Conservation (phyloP, 1,139 yeast species). For the Geotrichum cucujoidarum region DNA sequence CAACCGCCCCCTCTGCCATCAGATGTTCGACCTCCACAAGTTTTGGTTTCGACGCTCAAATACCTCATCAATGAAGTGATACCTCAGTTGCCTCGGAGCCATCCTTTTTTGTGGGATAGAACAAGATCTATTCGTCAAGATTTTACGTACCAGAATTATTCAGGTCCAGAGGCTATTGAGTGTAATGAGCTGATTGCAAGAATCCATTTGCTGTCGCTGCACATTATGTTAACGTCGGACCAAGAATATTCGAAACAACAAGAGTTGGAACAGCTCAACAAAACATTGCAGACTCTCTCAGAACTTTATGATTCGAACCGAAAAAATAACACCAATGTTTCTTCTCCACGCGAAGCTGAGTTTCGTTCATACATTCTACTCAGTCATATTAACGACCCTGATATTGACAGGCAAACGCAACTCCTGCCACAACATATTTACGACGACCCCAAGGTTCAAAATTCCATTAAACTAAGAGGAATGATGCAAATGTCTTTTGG, state of each 20-base stretch:
- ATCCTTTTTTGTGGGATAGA: conserved; percentile 95
- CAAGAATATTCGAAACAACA: conserved; percentile 88
- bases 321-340: conserved; percentile 45
- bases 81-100: conserved; percentile 71
- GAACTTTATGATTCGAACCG: conserved; percentile 84
- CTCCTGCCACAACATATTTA: conserved; percentile 56
- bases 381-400: conserved; percentile 79
- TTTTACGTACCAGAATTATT: conserved; percentile 89
- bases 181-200: conserved; percentile 91
- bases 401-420: conserved; percentile 72
- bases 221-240: conserved; percentile 73
- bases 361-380: conserved; percentile 83
- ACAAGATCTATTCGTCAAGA: conserved; percentile 97
- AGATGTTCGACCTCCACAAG: conserved; percentile 89
- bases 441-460: conserved; percentile 54
- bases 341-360: conserved; percentile 83
- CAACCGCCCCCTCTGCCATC: conserved; percentile 97
- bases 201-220: conserved; percentile 76
- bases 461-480: conserved; percentile 66
- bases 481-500: conserved; percentile 60
- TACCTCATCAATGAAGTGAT: conserved; percentile 63
- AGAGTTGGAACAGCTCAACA: conserved; percentile 89
- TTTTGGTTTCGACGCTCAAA: conserved; percentile 59
- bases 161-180: conserved; percentile 89
- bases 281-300: conserved; percentile 80